Base-by-base conservation (phyloP, 148 eudicot genomes). In the Spergularia bocconei region DNA sequence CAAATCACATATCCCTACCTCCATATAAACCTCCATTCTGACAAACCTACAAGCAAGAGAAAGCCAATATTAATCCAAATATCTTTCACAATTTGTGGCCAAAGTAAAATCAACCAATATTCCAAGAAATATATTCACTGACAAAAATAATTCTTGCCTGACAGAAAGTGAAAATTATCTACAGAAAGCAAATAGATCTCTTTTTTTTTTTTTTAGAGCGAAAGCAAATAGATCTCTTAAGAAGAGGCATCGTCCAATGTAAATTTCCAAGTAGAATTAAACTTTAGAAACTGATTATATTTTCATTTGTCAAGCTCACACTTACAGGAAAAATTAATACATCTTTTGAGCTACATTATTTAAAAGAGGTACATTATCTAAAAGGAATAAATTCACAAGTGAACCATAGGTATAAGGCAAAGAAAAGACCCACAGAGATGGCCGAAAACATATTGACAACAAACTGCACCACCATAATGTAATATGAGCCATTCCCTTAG, bases 11-110 rank as follows among this genome's bases (percentile, higher is more conserved):
- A 69, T 51, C 58, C 79, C 68, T 81, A 88, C 98, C 98, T 82
- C 81, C 69, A 70, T 78, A 74, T 39, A 81, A 68, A 63, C 78
- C 83, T 80, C 93, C 93, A 83, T 82, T 87, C 73, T 81, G 80
- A 78, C 75, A 82, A 74, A 83, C 92, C 98, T 91, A 41, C 54
- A 48, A 38, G 60, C 73, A 41, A 23, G 44, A 54, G 38, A 54
- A 70, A 59, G 59, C 61, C 20, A 80, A 79, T 51, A 59, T 88
- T 73, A 88, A 88, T 77, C 55, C 62, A 65, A 38, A 66, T 50
- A 72, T 51, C 48, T 33, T 29, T 69, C 19, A 23, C 21, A 57
- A 41, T 52, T 2, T 7, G 19, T 11, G 29, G 11, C 13, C 13
- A 63, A 60, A 13, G 50, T n/a, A 64, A 51, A 36, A 44, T 11